Percentiles rank a stretch among this genome's conserved stretches.
Conservation (phyloP, 441 rosid genomes). For the Adansonia madagascariensis region DNA sequence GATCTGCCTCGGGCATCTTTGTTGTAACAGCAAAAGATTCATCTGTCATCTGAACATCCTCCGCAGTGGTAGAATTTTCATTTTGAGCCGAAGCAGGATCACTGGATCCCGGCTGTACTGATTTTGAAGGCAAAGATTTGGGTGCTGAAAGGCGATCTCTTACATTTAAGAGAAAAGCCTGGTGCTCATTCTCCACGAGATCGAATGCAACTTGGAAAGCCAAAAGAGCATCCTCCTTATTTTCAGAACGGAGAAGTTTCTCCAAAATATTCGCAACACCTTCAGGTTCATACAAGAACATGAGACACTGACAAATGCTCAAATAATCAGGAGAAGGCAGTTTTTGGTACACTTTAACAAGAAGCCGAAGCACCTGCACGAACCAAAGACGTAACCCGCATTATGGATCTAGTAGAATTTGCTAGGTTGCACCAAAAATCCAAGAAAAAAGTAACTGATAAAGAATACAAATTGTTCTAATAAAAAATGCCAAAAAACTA, state of each 20-base stretch:
- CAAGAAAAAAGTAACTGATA: not conserved
- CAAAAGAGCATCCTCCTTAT: slow-evolving; percentile 77
- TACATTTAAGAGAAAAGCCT: slow-evolving; percentile 89
- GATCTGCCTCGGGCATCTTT: slow-evolving; percentile 56
- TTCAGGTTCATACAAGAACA: slow-evolving; percentile 93
- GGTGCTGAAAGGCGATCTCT: slow-evolving; percentile 76
- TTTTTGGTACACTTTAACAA: slow-evolving; percentile 80
- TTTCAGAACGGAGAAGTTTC: slow-evolving; percentile 81
- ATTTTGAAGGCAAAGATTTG: slow-evolving; percentile 54
- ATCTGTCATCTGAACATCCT: slow-evolving; percentile 82
- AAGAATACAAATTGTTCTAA: not conserved
- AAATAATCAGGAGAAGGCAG: slow-evolving; percentile 90
- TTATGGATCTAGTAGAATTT: slow-evolving; percentile 11
- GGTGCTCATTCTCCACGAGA: slow-evolving; percentile 96
- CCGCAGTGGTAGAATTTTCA: slow-evolving; percentile 54
- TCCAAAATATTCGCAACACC: slow-evolving; percentile 83
- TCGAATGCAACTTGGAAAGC: slow-evolving; percentile 93
- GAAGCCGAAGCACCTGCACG: slow-evolving; percentile 81
- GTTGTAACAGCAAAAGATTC: slow-evolving; percentile 52
- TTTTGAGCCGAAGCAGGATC: slow-evolving; percentile 51
- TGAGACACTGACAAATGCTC: slow-evolving; percentile 95
- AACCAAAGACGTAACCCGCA: slow-evolving; percentile 20
- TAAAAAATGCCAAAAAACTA: not conserved
- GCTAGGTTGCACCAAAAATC: not conserved
- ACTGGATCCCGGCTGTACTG: slow-evolving; percentile 50